phyloP scores from a whole-genome alignment of 2,329 filamentous ascomycete genomes.

The Apiospora rasikravindrae region DNA sequence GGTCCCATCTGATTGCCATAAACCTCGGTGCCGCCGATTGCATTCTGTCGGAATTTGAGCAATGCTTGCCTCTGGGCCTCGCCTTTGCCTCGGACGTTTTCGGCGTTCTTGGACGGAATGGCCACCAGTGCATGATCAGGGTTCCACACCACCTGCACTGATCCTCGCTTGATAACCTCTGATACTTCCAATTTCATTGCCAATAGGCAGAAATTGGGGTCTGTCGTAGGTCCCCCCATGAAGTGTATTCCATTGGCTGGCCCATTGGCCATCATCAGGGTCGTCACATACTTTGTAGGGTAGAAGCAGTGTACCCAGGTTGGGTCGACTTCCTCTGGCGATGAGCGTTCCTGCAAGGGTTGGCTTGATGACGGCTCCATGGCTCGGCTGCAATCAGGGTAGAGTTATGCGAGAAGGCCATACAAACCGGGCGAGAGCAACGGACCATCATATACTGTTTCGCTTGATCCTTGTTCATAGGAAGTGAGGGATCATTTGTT shows the following conservation, averaged over 20 bases:
- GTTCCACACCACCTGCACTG: neutral
- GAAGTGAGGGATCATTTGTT: no score
- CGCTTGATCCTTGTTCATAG: no score
- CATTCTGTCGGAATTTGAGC: neutral
- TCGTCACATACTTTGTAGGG: neutral
- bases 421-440: neutral
- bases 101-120: neutral
- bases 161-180: neutral
- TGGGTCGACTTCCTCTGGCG: neutral
- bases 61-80: neutral
- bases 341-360: neutral
- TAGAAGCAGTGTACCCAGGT: neutral
- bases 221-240: neutral
- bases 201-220: neutral
- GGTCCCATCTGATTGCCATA: neutral
- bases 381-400: neutral
- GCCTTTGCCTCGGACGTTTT: neutral
- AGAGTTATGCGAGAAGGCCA: neutral
- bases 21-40: constrained; percentile 1
- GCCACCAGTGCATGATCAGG: neutral
- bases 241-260: neutral
- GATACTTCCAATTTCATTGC: neutral
- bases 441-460: neutral
- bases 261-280: neutral
- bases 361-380: neutral